phyloP scores from a whole-genome alignment of 208 protist genomes.

The Trypanosomatidae sp. region DNA sequence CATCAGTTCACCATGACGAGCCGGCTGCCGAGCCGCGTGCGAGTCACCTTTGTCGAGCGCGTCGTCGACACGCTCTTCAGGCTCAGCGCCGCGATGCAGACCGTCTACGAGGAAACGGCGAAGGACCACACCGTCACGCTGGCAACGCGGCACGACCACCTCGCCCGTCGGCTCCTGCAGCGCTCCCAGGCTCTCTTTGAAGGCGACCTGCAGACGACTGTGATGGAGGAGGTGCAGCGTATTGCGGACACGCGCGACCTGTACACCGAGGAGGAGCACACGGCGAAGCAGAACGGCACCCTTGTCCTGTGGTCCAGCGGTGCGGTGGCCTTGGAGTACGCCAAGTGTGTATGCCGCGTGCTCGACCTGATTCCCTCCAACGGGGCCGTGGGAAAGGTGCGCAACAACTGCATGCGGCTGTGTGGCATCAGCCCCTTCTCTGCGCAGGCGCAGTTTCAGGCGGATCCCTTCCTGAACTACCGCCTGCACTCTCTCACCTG shows the following conservation, averaged over 20 bases:
- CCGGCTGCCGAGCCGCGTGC: slow-evolving; percentile 46
- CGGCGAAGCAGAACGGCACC: slow-evolving; percentile 16
- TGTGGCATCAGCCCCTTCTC: slow-evolving; percentile 89
- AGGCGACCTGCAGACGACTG: slow-evolving; percentile 48
- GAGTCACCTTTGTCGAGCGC: slow-evolving; percentile 32
- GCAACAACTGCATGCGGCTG: slow-evolving; percentile 89
- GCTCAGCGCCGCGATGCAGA: slow-evolving; percentile 16
- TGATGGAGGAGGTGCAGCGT: slow-evolving; percentile 85
- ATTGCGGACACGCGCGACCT: slow-evolving; percentile 58
- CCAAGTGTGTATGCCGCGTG: slow-evolving; percentile 69
- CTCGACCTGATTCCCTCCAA: slow-evolving; percentile 74
- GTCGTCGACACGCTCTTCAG: slow-evolving; percentile 23
- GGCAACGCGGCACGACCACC: slow-evolving; percentile 63
- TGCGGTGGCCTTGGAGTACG: slow-evolving; percentile 73
- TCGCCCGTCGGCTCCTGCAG: slow-evolving; percentile 33
- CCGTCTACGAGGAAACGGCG: slow-evolving; percentile 41
- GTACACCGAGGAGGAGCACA: slow-evolving; percentile 53
- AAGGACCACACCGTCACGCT: slow-evolving; percentile 66
- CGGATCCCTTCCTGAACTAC: slow-evolving; percentile 37
- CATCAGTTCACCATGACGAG: slow-evolving; percentile 51
- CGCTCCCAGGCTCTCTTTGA: slow-evolving; percentile 50
- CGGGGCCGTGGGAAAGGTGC: slow-evolving; percentile 61
- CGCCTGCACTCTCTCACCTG: slow-evolving; percentile 55
- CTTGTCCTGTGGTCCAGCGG: slow-evolving; percentile 35
- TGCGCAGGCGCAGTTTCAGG: slow-evolving; percentile 42